Evolutionary conservation across 106 monocot species (phyloP).

Genomic region (Platanthera zijinensis): DNA sequence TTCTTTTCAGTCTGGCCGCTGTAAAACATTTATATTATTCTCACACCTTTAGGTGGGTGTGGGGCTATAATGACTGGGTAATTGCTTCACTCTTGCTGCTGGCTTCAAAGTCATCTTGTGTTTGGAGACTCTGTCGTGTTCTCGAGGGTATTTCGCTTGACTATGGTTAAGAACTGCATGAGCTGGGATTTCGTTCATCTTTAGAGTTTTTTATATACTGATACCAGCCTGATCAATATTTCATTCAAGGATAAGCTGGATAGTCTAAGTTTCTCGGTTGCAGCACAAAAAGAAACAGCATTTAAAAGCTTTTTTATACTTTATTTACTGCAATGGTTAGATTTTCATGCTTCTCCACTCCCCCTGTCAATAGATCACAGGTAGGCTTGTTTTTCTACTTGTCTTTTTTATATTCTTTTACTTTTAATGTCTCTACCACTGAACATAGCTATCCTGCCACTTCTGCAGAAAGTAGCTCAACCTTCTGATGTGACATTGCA

Average conservation of each 20-base stretch:
- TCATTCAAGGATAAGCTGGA: background rate
- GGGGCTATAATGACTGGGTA: slow-evolving; percentile 31
- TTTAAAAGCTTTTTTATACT: background rate
- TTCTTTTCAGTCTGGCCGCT: slow-evolving; percentile 50
- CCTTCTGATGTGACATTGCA: slow-evolving; percentile 19
- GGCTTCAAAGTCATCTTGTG: slow-evolving; percentile 25
- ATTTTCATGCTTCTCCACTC: slow-evolving; percentile 47
- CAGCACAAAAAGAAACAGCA: background rate
- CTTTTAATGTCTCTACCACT: background rate
- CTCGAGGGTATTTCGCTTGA: slow-evolving; percentile 71
- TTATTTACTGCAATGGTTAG: slow-evolving; percentile 27
- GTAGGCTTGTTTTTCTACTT: slow-evolving; percentile 17
- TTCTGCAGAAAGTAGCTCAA: slow-evolving; percentile 33
- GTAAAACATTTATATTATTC: slow-evolving; percentile 19
- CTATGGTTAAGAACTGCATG: slow-evolving; percentile 58
- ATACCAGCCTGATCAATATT: background rate
- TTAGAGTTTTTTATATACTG: slow-evolving; percentile 2
- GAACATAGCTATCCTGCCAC: slow-evolving; percentile 3
- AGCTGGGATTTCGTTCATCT: slow-evolving; percentile 7
- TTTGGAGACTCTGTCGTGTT: slow-evolving; percentile 66
- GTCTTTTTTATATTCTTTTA: background rate
- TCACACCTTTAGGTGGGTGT: slow-evolving; percentile 55
- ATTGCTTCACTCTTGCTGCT: slow-evolving; percentile 9
- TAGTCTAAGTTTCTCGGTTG: background rate
- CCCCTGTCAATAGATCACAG: slow-evolving; percentile 37